Base-by-base conservation (phyloP, 208 protist genomes). In the Crithidia fasciculata region DNA sequence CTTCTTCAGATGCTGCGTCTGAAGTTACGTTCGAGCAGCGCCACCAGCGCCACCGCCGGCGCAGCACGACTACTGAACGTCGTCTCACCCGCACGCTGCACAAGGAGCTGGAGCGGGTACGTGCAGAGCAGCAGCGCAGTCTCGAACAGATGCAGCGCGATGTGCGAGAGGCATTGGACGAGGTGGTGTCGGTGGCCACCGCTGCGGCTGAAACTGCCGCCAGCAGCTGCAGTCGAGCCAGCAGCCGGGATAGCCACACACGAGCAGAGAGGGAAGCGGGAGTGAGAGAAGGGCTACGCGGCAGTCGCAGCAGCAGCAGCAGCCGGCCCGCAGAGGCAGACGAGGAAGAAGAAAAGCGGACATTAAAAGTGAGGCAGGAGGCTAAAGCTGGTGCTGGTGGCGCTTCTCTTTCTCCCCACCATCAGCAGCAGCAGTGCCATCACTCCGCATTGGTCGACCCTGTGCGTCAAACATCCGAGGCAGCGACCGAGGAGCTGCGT, bases 101-200 rank as follows among this genome's bases (percentile, higher is more conserved):
- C 18, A 59, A 56, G 7, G 78, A 78, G 67, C 59, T 78, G 37
- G 53, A 62, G 55, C 28, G 39, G 13, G 16, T 83, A 12, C 79
- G 65, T 8, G 57, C 36, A 2, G 69, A 78, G 63, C 73, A 79
- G 69, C 56, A 50, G 0, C 61, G 63, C 8, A 74, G 39, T n/a
- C 58, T 83, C 7, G 52, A 55, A 37, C n/a, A 15, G 10, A 68
- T 75, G 64, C 71, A 71, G 9, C 41, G 43, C 5, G 60, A 82
- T 45, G 19, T 82, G 37, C 58, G 60, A 8, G 50, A 43, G 8
- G 45, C 76, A 8, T 18, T 76, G 9, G 58, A 65, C 3, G 71
- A 72, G 19, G 59, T 76, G 0, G 8, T 62, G 40, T 76, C 71
- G 1, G 41, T 40, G 8, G 60, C 54, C 15, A 39, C 44, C 9